phyloP scores from a whole-genome alignment of 768 basidiomycete species.

The Clathrus columnatus region DNA sequence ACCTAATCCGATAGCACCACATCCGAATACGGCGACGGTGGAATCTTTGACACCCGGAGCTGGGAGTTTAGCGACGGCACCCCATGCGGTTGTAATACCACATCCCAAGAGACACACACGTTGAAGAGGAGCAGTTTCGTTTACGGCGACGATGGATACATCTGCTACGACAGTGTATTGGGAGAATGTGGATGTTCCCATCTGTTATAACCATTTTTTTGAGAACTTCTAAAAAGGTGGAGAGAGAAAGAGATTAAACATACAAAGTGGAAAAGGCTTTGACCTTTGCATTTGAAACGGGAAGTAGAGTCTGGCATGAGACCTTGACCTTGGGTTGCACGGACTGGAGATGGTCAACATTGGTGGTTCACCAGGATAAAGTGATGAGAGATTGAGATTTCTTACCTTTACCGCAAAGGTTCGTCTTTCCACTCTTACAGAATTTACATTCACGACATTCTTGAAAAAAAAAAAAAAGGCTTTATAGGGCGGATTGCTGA shows the following conservation, averaged over 20 bases:
- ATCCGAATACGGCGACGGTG: conserved; percentile 90
- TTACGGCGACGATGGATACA: conserved; percentile 90
- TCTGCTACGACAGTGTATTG: conserved; percentile 99
- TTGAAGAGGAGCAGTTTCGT: conserved; percentile 78
- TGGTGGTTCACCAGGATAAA: neutral
- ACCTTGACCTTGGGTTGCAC: conserved; percentile 88
- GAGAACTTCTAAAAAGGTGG: too few species aligned
- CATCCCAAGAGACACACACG: conserved; percentile 97
- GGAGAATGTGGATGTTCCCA: conserved; percentile 99
- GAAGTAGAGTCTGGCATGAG: conserved; percentile 86
- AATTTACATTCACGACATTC: conserved; percentile 98
- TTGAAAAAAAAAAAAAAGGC: conserved; percentile 25
- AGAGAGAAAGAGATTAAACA: too few species aligned
- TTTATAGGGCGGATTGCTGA: neutral
- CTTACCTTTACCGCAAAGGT: conserved; percentile 89
- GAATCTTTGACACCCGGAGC: conserved; percentile 63
- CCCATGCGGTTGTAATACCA: conserved; percentile 98
- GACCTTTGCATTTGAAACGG: conserved; percentile 85
- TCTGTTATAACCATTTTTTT: too few species aligned
- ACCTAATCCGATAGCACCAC: conserved; percentile 93
- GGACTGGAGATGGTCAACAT: conserved; percentile 41
- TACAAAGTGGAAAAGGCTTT: conserved; percentile 87
- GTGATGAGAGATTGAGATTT: neutral
- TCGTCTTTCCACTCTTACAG: conserved; percentile 97
- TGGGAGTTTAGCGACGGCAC: conserved; percentile 85